phyloP scores from a whole-genome alignment of 441 rosid genomes.

The Gossypium gossypioides region DNA sequence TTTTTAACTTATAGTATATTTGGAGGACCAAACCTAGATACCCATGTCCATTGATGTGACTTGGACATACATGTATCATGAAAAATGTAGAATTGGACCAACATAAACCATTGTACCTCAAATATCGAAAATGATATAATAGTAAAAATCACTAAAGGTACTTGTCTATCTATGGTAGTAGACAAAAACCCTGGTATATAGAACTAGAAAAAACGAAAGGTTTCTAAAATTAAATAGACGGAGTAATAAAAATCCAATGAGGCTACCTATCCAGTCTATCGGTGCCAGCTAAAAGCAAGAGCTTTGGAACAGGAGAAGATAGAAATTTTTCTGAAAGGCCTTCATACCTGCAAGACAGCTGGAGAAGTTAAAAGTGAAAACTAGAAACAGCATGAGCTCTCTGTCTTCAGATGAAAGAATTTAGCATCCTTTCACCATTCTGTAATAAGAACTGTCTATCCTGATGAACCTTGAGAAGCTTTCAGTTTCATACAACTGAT shows the following conservation, averaged over 20 bases:
- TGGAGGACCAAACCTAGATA: background rate
- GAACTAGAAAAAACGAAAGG: background rate
- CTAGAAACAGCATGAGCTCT: background rate
- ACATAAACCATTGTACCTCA: background rate
- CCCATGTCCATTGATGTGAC: background rate
- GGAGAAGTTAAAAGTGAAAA: conserved; percentile 8
- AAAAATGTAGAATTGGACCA: background rate
- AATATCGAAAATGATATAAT: background rate
- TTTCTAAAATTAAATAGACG: background rate
- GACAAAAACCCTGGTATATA: background rate
- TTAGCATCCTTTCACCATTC: background rate
- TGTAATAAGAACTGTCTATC: background rate
- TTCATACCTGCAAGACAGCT: conserved; percentile 63
- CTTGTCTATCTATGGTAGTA: background rate
- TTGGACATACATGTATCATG: background rate
- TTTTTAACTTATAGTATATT: background rate
- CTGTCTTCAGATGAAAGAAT: background rate
- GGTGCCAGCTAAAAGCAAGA: conserved; percentile 80
- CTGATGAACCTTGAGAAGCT: background rate
- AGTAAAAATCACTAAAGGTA: background rate
- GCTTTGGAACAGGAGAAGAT: conserved; percentile 74
- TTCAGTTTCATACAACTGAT: background rate
- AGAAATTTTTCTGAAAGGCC: conserved; percentile 87
- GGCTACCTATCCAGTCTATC: conserved; percentile 79
- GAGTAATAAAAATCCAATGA: background rate